Evolutionary conservation across 164 flowering plant species (phyloP), one percentile per base, ranked within the genome.

Genomic region (Cinnamomum micranthum): DNA sequence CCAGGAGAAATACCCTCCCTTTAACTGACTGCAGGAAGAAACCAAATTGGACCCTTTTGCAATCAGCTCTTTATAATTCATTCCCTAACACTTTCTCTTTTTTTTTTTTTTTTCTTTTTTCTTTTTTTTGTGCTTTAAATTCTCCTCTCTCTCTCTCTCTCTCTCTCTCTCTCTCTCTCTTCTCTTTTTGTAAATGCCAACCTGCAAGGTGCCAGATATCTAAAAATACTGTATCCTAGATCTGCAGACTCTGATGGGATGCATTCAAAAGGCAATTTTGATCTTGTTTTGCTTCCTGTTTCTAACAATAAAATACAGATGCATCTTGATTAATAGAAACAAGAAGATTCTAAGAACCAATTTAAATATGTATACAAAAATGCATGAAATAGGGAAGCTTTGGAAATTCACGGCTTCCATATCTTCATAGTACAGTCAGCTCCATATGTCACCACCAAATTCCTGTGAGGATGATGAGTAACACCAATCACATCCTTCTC

Each of bases 401-500:
- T 7, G 41, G 9, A 65, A 55, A 52, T 59, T 91, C 80, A 92
- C 70, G 97, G 89, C 82, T 94, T 94, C 98, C 97, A 94, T 67
- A 90, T 71, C 75, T 92, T 92, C 97, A 91, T 88, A 1, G 95
- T 86, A 82, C 87, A 79, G 76, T 92, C 98, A 78, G 88, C 94
- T 60, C 95, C 74, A 24, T 90, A 92, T 13, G 98, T 94, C 14
- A 90, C 97, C 17, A 93, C 77, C 33, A 91, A 89, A 77, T 93
- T 95, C 65, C 92, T 79, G 76, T 95, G 97, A n/a, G 99, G 98
- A 85, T 95, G 99, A 75, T 95, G 98, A 27, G 92, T 84, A 12
- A 92, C 85, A 33, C 98, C 99, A 20, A 95, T 92, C 59, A 90
- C 97, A 79, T 91, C 97, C 84, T 93, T 95, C 73, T 93, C 98